Evolutionary conservation across 768 basidiomycete species (phyloP), one percentile per base, ranked within the genome.

Genomic region (Lanmaoa pseudosensibilis): DNA sequence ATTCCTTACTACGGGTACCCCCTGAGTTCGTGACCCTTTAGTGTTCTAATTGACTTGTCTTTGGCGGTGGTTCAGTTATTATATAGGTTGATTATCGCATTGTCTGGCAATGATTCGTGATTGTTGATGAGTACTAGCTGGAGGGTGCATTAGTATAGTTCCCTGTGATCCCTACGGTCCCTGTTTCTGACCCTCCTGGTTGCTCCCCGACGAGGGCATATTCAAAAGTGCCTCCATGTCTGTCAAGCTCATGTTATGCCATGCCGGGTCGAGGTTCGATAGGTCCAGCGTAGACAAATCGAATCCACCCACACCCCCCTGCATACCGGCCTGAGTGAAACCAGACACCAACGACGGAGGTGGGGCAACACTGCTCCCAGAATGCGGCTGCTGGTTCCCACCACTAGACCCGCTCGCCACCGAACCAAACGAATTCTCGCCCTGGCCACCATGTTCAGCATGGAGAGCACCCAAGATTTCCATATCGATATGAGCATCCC

Each of bases 151-250:
- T 46, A 54, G 23, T 48, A 49, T 34, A 38, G 25, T 40, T 30
- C n/a, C 38, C 38, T 33, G 27, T 54, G 38, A 36, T 38, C 27
- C 30, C 51, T 61, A 74, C 19, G 52, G 39, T 41, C 59, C 57
- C 15, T 59, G 27, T 53, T 62, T 73, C 53, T 70, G 67, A 15
- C 45, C 54, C 44, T 65, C 73, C 12, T 64, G 63, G 32, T 55
- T 65, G 23, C 37, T 53, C 49, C 63, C 69, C 19, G 60, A 39
- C 9, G 69, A 55, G 15, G 74, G 72, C 71, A 83, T 79, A 45
- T 73, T 75, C 64, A 85, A 68, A 49, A 86, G 74, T 18, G 77
- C 75, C 43, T 82, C 81, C 81, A 86, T 81, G 60, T 82, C 82
- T 46, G 68, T 69, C 58, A 83, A 76, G 57, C 71, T 75, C 69